phyloP scores from a whole-genome alignment of 1,284 basidiomycete genomes.

The Cerioporus squamosus region DNA sequence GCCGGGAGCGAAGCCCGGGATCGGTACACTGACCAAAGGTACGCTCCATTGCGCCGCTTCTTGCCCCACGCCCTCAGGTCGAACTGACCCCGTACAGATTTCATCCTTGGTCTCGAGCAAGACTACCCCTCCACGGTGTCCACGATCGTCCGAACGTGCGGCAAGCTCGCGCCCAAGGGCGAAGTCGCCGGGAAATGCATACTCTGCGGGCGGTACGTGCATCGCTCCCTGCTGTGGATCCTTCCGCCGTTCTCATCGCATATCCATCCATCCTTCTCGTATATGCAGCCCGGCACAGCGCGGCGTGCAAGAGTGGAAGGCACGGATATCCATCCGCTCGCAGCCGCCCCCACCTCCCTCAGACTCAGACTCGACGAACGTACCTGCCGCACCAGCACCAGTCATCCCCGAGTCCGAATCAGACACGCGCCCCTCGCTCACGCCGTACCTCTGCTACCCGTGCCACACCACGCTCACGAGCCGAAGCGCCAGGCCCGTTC shows the following conservation, averaged over 20 bases:
- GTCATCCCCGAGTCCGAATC: neutral
- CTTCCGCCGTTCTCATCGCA: neutral
- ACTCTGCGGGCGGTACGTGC: constrained; percentile 73
- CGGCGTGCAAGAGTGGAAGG: constrained; percentile 29
- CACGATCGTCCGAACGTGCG: constrained; percentile 83
- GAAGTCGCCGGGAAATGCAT: constrained; percentile 56
- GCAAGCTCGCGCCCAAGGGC: constrained; percentile 78
- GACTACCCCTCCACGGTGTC: constrained; percentile 91
- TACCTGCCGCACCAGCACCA: neutral
- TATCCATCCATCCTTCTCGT: too few species aligned
- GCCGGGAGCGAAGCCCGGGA: constrained; percentile 59
- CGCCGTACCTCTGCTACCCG: constrained; percentile 26
- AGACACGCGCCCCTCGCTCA: constrained; percentile 10
- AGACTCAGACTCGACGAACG: neutral
- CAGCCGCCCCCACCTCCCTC: constrained; percentile 1
- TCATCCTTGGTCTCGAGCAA: constrained; percentile 80
- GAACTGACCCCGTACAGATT: constrained; percentile 52
- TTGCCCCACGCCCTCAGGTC: neutral
- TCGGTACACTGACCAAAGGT: constrained; percentile 80
- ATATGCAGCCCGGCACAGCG: constrained; percentile 23
- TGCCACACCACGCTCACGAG: constrained; percentile 29
- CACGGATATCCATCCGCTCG: constrained; percentile 26
- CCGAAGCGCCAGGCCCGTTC: constrained; percentile 21
- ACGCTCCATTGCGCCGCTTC: constrained; percentile 4
- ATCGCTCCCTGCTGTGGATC: neutral